phyloP scores from a whole-genome alignment of 2,329 filamentous ascomycete genomes.

The Aphanoascus verrucosus region DNA sequence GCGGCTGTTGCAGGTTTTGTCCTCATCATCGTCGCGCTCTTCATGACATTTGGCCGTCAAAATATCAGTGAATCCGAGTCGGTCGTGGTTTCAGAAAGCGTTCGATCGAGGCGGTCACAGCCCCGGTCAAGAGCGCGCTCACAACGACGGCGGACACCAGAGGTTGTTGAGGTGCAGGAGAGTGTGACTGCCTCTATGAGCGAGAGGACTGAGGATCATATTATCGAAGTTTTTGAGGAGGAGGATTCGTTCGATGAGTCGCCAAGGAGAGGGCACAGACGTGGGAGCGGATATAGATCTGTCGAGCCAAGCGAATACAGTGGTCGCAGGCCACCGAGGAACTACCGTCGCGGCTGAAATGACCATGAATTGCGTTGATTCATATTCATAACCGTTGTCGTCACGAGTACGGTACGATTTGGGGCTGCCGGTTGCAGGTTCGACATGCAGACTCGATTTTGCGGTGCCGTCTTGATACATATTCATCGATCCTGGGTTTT shows the following conservation, averaged over 20 bases:
- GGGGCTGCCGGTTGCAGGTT: too few species aligned
- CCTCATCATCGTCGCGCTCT: slow-evolving; percentile 44
- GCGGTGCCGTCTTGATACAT: too few species aligned
- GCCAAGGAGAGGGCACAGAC: slow-evolving; percentile 27
- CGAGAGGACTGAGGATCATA: slow-evolving; percentile 10
- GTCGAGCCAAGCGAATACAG: slow-evolving; percentile 36
- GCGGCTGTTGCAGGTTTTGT: slow-evolving; percentile 42
- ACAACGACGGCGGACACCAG: not conserved
- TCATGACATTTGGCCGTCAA: slow-evolving; percentile 40
- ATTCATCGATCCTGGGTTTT: too few species aligned
- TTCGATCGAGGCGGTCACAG: not conserved
- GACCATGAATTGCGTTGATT: slow-evolving; percentile 2
- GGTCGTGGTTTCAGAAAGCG: not conserved
- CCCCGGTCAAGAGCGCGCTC: not conserved
- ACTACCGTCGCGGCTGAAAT: slow-evolving; percentile 16
- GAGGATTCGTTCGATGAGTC: slow-evolving; percentile 25
- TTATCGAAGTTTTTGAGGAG: slow-evolving; percentile 31
- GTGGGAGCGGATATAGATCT: slow-evolving; percentile 39
- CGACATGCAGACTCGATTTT: too few species aligned
- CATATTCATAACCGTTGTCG: too few species aligned
- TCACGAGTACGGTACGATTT: too few species aligned
- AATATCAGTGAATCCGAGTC: not conserved
- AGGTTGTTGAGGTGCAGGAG: not conserved
- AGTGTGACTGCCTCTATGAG: slow-evolving; percentile 5
- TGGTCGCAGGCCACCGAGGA: slow-evolving; percentile 18